Base-by-base conservation (phyloP, 768 basidiomycete species). In the Leccinellum albellum region DNA sequence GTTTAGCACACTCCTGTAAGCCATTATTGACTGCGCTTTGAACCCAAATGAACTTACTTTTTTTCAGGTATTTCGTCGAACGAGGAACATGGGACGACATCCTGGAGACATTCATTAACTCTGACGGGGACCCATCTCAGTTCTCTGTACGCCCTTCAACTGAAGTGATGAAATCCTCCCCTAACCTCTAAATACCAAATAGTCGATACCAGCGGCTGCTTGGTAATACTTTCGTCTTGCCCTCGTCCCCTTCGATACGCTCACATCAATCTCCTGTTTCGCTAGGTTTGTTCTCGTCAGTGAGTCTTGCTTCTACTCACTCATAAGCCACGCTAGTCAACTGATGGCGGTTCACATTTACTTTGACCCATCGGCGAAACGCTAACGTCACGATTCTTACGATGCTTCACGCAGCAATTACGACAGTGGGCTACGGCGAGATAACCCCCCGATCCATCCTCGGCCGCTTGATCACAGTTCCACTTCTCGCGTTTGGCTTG, bases 371-470 rank as follows among this genome's bases (percentile, higher is more conserved):
- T 44, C 48, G 14, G 45, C 12, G 12, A 28, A 29, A 24, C 28
- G 3, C 17, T 12, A 12, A 23, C 5, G 1, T 3, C 31, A 17
- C 24, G 9, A 35, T 17, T 37, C 35, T 17, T 28, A 9, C 23
- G 9, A 31, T 13, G 37, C 40, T n/a, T n/a, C 15, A 57, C 53
- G 55, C 35, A 89, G 87, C 93, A 0, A 94, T 94, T 60, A 89
- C 88, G 3, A 94, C 93, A 0, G 90, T 93, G 1, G 91, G 94
- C 13, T 96, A 94, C 63, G 94, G 94, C 35, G 94, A 96, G 71
- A 91, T 94, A 53, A 91, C 90, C 0, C 94, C 94, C 0, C 83
- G 89, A 13, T 91, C 91, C 1, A 86, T 89, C 70, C 77, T 95
- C n/a, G 94, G 94, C 0, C 86, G 91, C 2, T 75, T 95, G 33